Evolutionary conservation across 2,329 filamentous ascomycete species (phyloP), one percentile per base, ranked within the genome.

Genomic region (Fusarium udum): DNA sequence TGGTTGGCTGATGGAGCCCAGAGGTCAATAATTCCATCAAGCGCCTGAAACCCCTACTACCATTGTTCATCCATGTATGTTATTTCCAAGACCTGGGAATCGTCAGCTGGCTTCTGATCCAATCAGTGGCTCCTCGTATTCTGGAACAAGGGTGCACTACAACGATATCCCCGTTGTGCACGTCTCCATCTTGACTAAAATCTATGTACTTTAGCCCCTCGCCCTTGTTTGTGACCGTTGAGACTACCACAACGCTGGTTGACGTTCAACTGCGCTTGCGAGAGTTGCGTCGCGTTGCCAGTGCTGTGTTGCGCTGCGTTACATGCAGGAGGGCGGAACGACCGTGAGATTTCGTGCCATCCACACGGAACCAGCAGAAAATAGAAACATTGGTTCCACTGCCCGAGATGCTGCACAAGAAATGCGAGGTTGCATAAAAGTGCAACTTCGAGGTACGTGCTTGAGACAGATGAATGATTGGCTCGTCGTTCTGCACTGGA

Each of bases 291-390:
- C 32, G 46, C 22, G 28, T 49, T 32, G 46, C 46, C 28, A 60
- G 65, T 46, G 52, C 69, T 52, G 67, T 42, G 58, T 63, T 42
- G n/a, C 42, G 42, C 69, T 60, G 53, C 49, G 62, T 68, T 62
- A 58, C 57, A 63, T 68, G 64, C 67, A 63, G 49, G 28, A 69
- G 39, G 45, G 45, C 36, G 51, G 57, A 58, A 63, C 57, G 49
- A 37, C 51, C 18, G 40, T 26, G 34, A 40, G 32, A 53, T 57
- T 53, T 53, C 20, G 48, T 40, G 11, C 61, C 39, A 32, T 66
- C n/a, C 39, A 43, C 60, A 60, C 51, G 69, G 55, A 69, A 60
- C 49, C 65, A 62, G 55, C n/a, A 72, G 49, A 69, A 72, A 64
- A 65, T 64, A 69, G 59, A 58, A 72, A 42, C 64, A 64, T 40